Conservation (phyloP, 1,139 yeast species). For the Yamadazyma atlantica region DNA sequence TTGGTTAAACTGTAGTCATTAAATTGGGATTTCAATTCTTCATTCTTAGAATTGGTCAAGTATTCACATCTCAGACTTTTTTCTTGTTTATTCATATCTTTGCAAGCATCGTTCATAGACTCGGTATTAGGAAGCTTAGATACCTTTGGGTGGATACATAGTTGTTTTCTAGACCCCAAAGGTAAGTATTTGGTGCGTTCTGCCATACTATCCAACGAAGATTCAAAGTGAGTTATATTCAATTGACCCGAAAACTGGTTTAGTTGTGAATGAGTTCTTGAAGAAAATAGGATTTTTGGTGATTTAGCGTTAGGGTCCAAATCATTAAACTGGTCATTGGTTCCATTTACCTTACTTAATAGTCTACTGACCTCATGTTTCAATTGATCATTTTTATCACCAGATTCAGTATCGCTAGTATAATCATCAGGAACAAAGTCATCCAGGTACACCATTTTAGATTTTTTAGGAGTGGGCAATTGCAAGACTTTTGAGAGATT, state of each 20-base stretch:
- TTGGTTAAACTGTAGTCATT: slow-evolving; percentile 60
- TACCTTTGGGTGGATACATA: slow-evolving; percentile 73
- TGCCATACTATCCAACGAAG: slow-evolving; percentile 47
- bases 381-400: slow-evolving; percentile 26
- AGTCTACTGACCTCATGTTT: slow-evolving; percentile 45
- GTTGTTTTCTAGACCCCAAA: slow-evolving; percentile 79
- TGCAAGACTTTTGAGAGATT: slow-evolving; percentile 13
- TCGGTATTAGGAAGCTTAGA: slow-evolving; percentile 46
- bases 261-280: slow-evolving; percentile 91
- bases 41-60: slow-evolving; percentile 35
- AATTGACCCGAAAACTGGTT: slow-evolving; percentile 80
- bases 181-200: slow-evolving; percentile 60
- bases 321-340: not conserved
- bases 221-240: slow-evolving; percentile 59
- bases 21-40: slow-evolving; percentile 44
- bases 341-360: slow-evolving; percentile 25
- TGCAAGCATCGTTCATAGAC: slow-evolving; percentile 80
- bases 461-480: slow-evolving; percentile 8
- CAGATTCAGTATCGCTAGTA: slow-evolving; percentile 29
- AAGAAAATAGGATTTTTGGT: slow-evolving; percentile 59
- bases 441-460: slow-evolving; percentile 17
- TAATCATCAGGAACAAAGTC: slow-evolving; percentile 45
- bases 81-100: slow-evolving; percentile 58
- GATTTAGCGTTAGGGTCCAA: slow-evolving; percentile 36
- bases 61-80: slow-evolving; percentile 48